These are phyloP conservation scores for Takakia lepidozioides DNA, from an alignment of 225 moss, liverwort and hornwort genomes.

Conservation along the genomic window DNA sequence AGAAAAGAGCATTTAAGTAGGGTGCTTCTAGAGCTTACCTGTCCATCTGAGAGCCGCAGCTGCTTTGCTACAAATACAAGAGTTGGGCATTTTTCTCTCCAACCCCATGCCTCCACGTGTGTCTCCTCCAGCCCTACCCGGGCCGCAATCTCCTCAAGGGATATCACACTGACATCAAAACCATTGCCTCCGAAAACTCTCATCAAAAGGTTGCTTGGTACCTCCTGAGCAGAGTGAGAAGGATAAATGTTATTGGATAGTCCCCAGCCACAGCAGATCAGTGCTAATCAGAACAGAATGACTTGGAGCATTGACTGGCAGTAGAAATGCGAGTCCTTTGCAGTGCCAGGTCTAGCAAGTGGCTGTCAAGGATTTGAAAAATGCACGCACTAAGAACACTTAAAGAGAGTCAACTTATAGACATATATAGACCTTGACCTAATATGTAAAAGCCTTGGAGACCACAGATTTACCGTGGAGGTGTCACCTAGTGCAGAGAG, in stretches of 20 bases:
- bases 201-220: slow-evolving; percentile 17
- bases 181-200: slow-evolving; percentile 44
- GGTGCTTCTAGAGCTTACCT: slow-evolving; percentile 43
- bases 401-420: no score
- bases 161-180: slow-evolving; percentile 32
- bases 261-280: no score
- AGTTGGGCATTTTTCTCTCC: slow-evolving; percentile 4
- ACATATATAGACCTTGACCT: no score
- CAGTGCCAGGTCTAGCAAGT: no score
- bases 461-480: slow-evolving; percentile 44
- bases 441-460: no score
- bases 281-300: no score
- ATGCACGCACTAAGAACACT: no score
- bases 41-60: slow-evolving; percentile 70
- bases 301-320: no score
- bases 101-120: not conserved
- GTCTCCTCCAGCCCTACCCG: slow-evolving; percentile 11
- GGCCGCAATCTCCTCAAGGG: slow-evolving; percentile 21
- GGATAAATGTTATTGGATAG: no score
- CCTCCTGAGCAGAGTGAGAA: slow-evolving; percentile 42
- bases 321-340: no score
- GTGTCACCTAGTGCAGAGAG: slow-evolving; percentile 22
- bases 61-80: slow-evolving; percentile 61
- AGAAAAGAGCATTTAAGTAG: no score
- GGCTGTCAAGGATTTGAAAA: no score